Evolutionary conservation across 345 rosid species (phyloP).

Genomic region (Reutealis trisperma): DNA sequence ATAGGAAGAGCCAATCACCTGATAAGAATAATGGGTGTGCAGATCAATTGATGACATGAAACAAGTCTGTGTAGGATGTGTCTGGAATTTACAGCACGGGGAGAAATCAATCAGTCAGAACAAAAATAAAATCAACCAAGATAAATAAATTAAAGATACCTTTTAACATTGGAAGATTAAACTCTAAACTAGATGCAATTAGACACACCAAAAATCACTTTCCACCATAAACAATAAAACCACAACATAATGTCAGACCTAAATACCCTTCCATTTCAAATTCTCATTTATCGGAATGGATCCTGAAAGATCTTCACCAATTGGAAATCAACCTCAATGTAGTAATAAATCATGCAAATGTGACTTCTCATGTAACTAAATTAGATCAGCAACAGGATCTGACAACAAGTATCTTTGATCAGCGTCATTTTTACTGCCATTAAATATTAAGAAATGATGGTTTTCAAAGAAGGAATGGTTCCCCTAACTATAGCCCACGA

Average conservation of each 20-base stretch:
- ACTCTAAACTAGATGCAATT: conserved; percentile 2
- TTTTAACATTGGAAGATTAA: conserved; percentile 4
- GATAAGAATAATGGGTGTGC: conserved; percentile 97
- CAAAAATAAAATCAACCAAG: not conserved
- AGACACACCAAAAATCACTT: too few relatives aligned
- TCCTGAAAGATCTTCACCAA: not conserved
- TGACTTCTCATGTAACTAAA: not conserved
- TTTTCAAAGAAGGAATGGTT: not conserved
- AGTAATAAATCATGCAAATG: not conserved
- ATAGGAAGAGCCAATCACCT: conserved; percentile 47
- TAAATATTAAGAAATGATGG: not conserved
- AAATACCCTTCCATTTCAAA: too few relatives aligned
- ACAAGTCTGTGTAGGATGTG: conserved; percentile 98
- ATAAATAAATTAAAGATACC: not conserved
- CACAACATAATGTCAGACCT: too few relatives aligned
- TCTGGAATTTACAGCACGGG: conserved; percentile 50
- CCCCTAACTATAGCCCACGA: not conserved
- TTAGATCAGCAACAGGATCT: not conserved
- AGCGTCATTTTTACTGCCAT: not conserved
- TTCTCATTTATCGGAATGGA: too few relatives aligned
- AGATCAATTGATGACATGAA: conserved; percentile 98
- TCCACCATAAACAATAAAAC: too few relatives aligned
- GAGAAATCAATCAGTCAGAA: conserved; percentile 10
- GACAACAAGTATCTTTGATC: not conserved
- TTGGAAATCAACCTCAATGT: conserved; percentile 2